A percentile compares a stretch with the other conserved stretches of the same genome.
phyloP scores from a whole-genome alignment of 148 eudicot species.

The Oxyria digyna region DNA sequence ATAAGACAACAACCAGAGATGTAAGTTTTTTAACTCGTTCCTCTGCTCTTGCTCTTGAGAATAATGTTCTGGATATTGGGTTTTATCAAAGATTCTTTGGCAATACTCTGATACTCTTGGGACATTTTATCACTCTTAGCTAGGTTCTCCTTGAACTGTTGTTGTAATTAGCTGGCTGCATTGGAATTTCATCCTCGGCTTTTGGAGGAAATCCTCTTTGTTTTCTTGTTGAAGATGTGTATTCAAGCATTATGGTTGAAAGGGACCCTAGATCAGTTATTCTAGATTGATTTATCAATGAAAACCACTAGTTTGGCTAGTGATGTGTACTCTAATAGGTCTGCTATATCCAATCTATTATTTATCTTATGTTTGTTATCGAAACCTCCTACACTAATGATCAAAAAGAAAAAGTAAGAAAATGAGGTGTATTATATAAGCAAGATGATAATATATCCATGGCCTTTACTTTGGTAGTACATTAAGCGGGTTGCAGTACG shows the following conservation, averaged over 20 bases:
- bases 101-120: neutral
- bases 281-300: neutral
- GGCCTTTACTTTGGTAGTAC: slow-evolving; percentile 34
- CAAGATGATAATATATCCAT: neutral
- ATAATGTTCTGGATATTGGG: neutral
- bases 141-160: neutral
- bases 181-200: neutral
- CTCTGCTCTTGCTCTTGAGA: neutral
- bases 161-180: neutral
- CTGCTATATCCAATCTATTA: no score
- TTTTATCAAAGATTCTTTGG: neutral
- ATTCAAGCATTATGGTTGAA: no score
- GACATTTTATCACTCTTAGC: neutral
- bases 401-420: neutral
- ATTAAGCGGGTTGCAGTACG: slow-evolving; percentile 63
- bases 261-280: no score
- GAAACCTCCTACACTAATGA: neutral
- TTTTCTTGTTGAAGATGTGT: no score
- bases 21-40: slow-evolving; percentile 26
- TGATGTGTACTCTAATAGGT: no score
- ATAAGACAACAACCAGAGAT: slow-evolving; percentile 86
- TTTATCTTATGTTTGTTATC: no score
- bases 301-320: neutral
- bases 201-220: neutral
- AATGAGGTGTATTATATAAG: neutral